Base-by-base conservation (phyloP, 2,329 filamentous ascomycete species). In the Hypoxylon sp. region DNA sequence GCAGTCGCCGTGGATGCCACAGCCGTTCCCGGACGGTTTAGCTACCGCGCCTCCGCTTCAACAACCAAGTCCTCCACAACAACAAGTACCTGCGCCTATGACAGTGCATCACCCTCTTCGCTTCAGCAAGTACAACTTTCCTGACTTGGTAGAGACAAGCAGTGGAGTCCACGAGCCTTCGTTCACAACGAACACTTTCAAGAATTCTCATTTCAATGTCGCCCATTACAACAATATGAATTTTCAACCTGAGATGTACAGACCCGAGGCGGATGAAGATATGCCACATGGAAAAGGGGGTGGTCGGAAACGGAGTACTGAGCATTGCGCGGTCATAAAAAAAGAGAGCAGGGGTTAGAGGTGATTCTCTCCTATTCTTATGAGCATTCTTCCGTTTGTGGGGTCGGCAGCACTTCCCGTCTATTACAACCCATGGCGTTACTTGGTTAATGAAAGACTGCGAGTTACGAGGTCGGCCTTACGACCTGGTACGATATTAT, bases 151-250 rank as follows among this genome's bases (percentile, higher is more conserved):
- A 21, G 84, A 83, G 57, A 81, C 77, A 63, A 77, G 75, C 48
- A 75, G 64, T 6, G 28, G 28, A 30, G 76, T 75, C 51, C 76
- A 75, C 43, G 85, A 86, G 63, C 82, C 84, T n/a, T 78, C 81
- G 3, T 84, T 85, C 56, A 82, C 82, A 58, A 90, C 87, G 1
- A 85, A 81, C 55, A 87, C 86, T 1, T 91, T 91, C 74, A 89
- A 89, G 73, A 90, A 91, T 70, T 89, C 86, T 57, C 87, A 90
- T 60, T 90, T 87, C 79, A 91, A 91, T 72, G 85, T 85, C 50
- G 89, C 89, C 0, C 89, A 91, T 74, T 91, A 88, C 71, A 88
- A 88, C 65, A 91, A 91, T 69, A 87, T 87, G 43, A 83, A 87
- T 69, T 88, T 88, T 68, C 85, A 87, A 65, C 86, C 86, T 0